Evolutionary conservation across 2,329 filamentous ascomycete genomes (phyloP), one percentile per base, ranked within the genome.

Genomic region (Colletotrichum orchidophilum): DNA sequence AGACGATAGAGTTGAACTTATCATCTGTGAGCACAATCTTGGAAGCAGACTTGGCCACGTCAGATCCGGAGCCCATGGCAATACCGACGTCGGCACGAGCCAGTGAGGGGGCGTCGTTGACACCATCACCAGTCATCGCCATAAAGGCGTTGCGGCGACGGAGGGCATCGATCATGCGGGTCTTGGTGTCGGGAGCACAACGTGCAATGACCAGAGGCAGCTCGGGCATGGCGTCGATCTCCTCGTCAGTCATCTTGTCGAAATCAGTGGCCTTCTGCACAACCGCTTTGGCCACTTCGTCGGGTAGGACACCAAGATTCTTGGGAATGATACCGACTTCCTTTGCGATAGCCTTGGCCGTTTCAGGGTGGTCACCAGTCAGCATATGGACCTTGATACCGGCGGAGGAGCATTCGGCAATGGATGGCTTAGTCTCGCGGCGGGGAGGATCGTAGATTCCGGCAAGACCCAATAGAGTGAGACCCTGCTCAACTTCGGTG

Each of bases 391-490:
- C 93, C 73, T 87, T 88, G 78, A 95, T 94, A 60, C 93, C 93
- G 29, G 93, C 93, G 55, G 87, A 87, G 65, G 92, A 89, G 76
- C 92, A 94, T 77, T 92, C 88, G 26, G 85, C 85, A 69, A 95
- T 93, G 7, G 93, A 91, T 1, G 86, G 87, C 26, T 91, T 93
- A 0, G 94, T 95, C 82, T 97, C 94, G 2, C 90, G 89, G 1
- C 94, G 93, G 66, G 94, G 94, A 3, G 94, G 94, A 75, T 97
- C 94, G 78, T 96, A 96, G 73, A 97, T 92, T 66, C 94, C 94
- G 59, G 93, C 91, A 11, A 97, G 87, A n/a, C 95, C 95, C 15
- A 94, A 88, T 72, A 97, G 93, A 3, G 86, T 87, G 35, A 97
- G 88, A 33, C 89, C 85, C 42, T 84, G 83, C 78, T 97, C 94